phyloP scores from a whole-genome alignment of 805 yeast genomes.

The Komagataella mondaviorum region DNA sequence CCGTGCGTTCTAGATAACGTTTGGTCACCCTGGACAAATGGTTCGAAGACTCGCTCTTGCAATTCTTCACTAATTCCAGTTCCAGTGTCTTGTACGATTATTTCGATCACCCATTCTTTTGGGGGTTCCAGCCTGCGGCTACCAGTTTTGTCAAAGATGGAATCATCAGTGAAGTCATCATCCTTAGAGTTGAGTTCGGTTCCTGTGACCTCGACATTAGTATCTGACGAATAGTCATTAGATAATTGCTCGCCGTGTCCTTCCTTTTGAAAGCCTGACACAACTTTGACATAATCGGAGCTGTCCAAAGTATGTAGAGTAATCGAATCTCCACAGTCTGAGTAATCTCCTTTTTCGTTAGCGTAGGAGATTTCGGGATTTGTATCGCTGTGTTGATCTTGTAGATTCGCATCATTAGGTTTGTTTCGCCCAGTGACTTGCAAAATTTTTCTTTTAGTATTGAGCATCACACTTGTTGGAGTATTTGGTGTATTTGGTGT shows the following conservation, averaged over 20 bases:
- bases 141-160: neutral
- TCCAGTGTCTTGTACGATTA: conserved; percentile 81
- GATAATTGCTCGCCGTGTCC: neutral
- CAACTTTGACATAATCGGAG: conserved; percentile 22
- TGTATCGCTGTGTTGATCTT: conserved; percentile 3
- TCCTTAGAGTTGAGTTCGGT: neutral
- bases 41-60: conserved; percentile 83
- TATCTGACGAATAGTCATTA: conserved; percentile 2
- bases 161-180: neutral
- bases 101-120: conserved; percentile 41
- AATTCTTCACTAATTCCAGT: conserved; percentile 82
- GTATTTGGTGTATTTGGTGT: neutral
- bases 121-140: neutral
- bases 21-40: conserved; percentile 87
- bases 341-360: neutral
- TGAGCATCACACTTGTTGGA: neutral
- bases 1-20: conserved; percentile 73
- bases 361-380: neutral
- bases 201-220: conserved; percentile 4
- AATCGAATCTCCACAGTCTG: conserved; percentile 4
- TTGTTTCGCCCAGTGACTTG: neutral
- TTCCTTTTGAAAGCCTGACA: conserved; percentile 21
- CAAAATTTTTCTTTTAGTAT: neutral
- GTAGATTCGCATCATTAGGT: conserved; percentile 1
- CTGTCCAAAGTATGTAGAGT: conserved; percentile 16